Base-by-base conservation (phyloP, 1,284 basidiomycete species). In the Sanghuangporus sanghuang region DNA sequence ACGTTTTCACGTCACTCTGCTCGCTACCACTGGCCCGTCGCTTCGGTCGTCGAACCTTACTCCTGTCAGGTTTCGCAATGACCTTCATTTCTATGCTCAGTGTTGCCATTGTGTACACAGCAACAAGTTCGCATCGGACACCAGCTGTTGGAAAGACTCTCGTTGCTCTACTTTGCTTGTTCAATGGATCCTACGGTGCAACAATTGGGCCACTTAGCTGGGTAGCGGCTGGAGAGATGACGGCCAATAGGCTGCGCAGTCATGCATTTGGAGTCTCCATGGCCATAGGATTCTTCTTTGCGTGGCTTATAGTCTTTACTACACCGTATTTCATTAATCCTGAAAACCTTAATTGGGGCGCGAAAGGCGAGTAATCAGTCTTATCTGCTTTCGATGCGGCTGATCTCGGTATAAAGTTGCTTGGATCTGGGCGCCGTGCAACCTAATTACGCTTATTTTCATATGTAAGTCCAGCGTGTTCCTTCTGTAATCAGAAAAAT, bases 121-220 rank as follows among this genome's bases (percentile, higher is more conserved):
- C 62, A 14, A 52, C 58, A 4, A 32, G 6, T 7, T 21, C 58
- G 4, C 56, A 48, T 46, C 58, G 61, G 11, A 62, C 54, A 9
- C 55, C 53, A 2, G 42, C 56, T 1, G 61, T 59, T 1, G 68
- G 65, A n/a, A 60, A 61, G 40, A 63, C 67, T 9, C 61, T 69
- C 12, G 66, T 69, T 3, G 68, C 66, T 1, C 58, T 69, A 44
- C 64, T 68, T 12, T 67, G 67, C 58, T 46, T 68, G 14, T 69
- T 61, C 55, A 53, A 61, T 44, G 64, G 56, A 12, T 60, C 62
- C 12, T 68, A 68, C 50, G 61, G 59, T 6, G 64, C 59, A 42
- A 59, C 64, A 12, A 65, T 67, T 38, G 64, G 66, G 8, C 63
- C 66, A 21, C 57, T 67, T 35, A 36, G 63, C 16, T 68, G 67